These are phyloP conservation scores for Myxozyma geophila DNA, from an alignment of 805 yeast genomes.

Conservation along the genomic window DNA sequence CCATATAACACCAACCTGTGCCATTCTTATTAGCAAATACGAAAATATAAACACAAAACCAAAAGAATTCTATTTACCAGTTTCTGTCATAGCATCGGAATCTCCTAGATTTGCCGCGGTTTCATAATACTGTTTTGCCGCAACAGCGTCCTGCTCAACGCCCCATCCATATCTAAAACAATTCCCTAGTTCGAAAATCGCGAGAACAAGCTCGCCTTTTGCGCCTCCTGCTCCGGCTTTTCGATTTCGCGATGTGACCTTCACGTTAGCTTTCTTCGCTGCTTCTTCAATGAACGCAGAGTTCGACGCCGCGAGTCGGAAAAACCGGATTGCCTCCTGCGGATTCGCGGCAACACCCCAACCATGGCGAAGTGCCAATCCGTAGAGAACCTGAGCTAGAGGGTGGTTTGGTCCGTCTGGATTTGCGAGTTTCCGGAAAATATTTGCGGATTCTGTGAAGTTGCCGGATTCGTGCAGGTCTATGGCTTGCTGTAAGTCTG, in stretches of 20 bases:
- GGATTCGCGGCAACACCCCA: conserved; percentile 42
- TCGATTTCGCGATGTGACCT: conserved; percentile 17
- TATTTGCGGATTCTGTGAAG: conserved; percentile 26
- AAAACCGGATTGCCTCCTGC: conserved; percentile 37
- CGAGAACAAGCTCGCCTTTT: conserved; percentile 40
- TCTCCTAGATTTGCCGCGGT: conserved; percentile 45
- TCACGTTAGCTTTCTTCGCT: conserved; percentile 15
- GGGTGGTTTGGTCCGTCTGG: conserved; percentile 39
- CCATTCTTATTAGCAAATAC: neutral
- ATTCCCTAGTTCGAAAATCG: conserved; percentile 44
- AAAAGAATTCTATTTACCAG: conserved; percentile 14
- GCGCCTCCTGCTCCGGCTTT: conserved; percentile 32
- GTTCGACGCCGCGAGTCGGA: conserved; percentile 39
- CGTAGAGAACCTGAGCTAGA: conserved; percentile 43
- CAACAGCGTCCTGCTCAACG: conserved; percentile 38
- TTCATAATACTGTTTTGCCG: conserved; percentile 42
- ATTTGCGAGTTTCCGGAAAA: conserved; percentile 39
- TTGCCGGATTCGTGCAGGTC: conserved; percentile 41
- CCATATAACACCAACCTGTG: conserved; percentile 37
- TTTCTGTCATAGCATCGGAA: conserved; percentile 43
- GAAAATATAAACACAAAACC: neutral
- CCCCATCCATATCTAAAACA: conserved; percentile 46
- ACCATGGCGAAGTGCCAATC: conserved; percentile 43
- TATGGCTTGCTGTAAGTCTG: conserved; percentile 40
- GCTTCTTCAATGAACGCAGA: conserved; percentile 37